Evolutionary conservation across 2,329 filamentous ascomycete species (phyloP).

Genomic region (Nemania sp.): DNA sequence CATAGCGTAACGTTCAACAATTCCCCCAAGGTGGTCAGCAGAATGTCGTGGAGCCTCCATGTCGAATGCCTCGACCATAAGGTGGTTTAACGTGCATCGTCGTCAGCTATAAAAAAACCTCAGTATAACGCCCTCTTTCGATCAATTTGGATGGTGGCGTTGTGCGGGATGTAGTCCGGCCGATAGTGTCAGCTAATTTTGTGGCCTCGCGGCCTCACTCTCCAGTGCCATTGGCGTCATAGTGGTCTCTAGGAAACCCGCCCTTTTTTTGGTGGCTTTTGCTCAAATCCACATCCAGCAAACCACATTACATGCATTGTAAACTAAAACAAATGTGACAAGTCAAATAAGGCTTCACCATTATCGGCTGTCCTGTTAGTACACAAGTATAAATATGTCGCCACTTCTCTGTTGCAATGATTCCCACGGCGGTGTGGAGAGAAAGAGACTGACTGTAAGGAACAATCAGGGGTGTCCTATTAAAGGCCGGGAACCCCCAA

Average conservation of each 20-base stretch:
- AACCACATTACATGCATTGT: conserved; percentile 14
- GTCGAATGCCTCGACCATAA: conserved; percentile 9
- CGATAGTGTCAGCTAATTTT: conserved; percentile 18
- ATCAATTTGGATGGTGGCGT: conserved; percentile 21
- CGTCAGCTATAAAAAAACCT: background rate
- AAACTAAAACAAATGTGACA: background rate
- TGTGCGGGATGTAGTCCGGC: conserved; percentile 13
- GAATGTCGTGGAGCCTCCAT: conserved; percentile 7
- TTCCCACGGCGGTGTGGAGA: conserved; percentile 7
- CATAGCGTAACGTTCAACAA: conserved; percentile 18
- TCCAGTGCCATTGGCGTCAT: conserved; percentile 16
- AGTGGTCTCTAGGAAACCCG: conserved; percentile 6
- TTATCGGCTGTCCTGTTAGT: background rate
- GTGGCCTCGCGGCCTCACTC: conserved; percentile 26
- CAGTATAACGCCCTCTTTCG: background rate
- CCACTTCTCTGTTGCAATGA: background rate
- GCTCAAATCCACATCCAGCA: conserved; percentile 17
- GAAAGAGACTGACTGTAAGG: conserved; percentile 6
- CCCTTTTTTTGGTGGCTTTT: conserved; percentile 10
- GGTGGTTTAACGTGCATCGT: conserved; percentile 22
- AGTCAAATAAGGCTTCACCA: background rate
- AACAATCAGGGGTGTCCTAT: conserved; percentile 16
- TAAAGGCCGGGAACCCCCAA: conserved; percentile 8
- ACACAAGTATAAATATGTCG: conserved; percentile 14
- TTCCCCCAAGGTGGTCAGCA: conserved; percentile 27